Base-by-base conservation (phyloP, 495 filamentous ascomycete species). In the Parathielavia appendiculata region DNA sequence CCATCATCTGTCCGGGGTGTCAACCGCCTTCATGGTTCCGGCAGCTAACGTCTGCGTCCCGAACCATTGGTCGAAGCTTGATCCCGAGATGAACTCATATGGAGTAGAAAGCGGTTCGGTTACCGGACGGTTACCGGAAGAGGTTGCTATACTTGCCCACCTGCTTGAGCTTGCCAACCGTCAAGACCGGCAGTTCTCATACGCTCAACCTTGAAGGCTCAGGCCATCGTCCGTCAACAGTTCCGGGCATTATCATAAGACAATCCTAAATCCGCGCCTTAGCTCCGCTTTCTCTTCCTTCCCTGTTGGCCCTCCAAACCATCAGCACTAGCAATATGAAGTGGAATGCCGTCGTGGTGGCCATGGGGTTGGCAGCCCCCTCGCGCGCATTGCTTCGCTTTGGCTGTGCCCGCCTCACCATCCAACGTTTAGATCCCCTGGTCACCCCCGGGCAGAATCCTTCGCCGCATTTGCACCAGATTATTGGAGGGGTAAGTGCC, bases 341-440 rank as follows among this genome's bases (percentile, higher is more conserved):
- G 71, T 68, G 68, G 63, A 70, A 75, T 41, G 60, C 63, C 19
- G 59, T 74, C 43, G 46, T 74, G 58, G 68, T 72, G 20, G 74
- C 70, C 64, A 62, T 72, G n/a, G 76, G 76, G 66, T 71, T 80
- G 23, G 66, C 39, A n/a, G 65, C 76, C 63, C 73, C 76, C 8
- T 44, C 60, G 34, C 32, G 39, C 12, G 66, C 62, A 26, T 51
- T 84, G 62, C 73, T 89, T 23, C 86, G 86, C 0, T 87, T 90
- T 66, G 85, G 85, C 10, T 88, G 68, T 39, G 60, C 68, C 9
- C 58, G 59, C 32, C 51, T 69, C 17, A 66, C 60, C 7, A 51
- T 67, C 39, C 64, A 71, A 13, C 66, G 66, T 20, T 52, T 71
- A 7, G 68, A 71, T 30, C 66, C 68, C 11, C 64, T 76, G 14